Evolutionary conservation across 805 yeast species (phyloP).

Genomic region (Debaryomyces hansenii): DNA sequence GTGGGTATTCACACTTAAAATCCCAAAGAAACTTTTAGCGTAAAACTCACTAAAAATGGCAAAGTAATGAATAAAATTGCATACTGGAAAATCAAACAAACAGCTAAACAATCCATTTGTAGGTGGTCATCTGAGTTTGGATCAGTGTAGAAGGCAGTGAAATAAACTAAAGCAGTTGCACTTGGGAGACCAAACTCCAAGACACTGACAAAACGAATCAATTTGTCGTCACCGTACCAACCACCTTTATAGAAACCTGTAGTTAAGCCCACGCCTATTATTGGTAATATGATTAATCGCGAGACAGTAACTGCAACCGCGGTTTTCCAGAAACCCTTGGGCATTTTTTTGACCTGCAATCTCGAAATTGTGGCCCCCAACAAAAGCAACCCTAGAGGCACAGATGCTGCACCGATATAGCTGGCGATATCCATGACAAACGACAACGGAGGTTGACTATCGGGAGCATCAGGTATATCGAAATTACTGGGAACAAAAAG

Average conservation of each 20-base stretch:
- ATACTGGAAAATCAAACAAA: constrained; percentile 74
- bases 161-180: constrained; percentile 83
- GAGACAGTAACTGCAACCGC: constrained; percentile 55
- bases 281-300: constrained; percentile 71
- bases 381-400: constrained; percentile 80
- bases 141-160: constrained; percentile 86
- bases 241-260: constrained; percentile 61
- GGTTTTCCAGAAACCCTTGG: constrained; percentile 71
- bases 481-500: constrained; percentile 36
- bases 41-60: constrained; percentile 74
- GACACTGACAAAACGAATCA: constrained; percentile 71
- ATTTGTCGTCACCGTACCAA: constrained; percentile 60
- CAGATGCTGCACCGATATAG: constrained; percentile 84
- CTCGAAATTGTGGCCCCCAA: constrained; percentile 89
- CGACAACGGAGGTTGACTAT: constrained; percentile 76
- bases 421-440: constrained; percentile 79
- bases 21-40: constrained; percentile 50
- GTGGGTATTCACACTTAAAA: background rate
- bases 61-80: constrained; percentile 63
- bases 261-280: constrained; percentile 64
- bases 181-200: constrained; percentile 80
- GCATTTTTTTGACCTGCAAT: constrained; percentile 56
- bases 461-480: constrained; percentile 77
- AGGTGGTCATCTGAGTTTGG: constrained; percentile 48
- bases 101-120: constrained; percentile 86